Conservation (phyloP, 2,329 filamentous ascomycete species). For the Setomelanomma holmii region DNA sequence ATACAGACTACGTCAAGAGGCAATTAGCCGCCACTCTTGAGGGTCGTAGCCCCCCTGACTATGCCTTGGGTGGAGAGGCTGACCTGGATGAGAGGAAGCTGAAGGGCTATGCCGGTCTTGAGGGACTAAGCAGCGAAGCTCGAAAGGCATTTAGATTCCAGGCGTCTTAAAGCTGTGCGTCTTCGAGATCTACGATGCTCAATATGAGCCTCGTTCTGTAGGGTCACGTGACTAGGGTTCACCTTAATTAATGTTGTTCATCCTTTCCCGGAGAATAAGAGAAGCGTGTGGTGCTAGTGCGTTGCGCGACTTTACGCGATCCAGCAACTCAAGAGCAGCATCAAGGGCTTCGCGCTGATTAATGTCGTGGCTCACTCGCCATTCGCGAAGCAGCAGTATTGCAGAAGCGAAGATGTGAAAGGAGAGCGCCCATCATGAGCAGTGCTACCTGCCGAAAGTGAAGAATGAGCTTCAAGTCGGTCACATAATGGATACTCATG, state of each 20-base stretch:
- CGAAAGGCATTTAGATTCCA: slow-evolving; percentile 3
- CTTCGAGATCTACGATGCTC: too few species aligned
- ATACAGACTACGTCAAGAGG: slow-evolving; percentile 5
- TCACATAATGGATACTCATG: not conserved
- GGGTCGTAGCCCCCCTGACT: slow-evolving; percentile 5
- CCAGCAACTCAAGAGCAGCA: not conserved
- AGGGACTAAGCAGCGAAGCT: slow-evolving; percentile 3
- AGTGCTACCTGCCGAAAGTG: not conserved
- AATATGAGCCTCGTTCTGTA: too few species aligned
- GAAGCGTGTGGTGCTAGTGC: not conserved
- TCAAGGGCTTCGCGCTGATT: not conserved
- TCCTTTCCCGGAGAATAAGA: not conserved
- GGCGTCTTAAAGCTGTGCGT: not conserved
- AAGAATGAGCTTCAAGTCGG: not conserved
- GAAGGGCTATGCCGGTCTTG: slow-evolving; percentile 5
- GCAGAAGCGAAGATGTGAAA: not conserved
- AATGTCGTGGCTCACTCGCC: not conserved
- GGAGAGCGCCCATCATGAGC: slow-evolving; percentile 6
- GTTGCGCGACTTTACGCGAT: not conserved
- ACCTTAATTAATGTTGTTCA: not conserved
- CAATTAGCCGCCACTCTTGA: slow-evolving; percentile 5
- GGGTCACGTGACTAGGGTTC: too few species aligned
- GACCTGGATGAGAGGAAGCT: slow-evolving; percentile 5
- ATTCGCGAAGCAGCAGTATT: not conserved
- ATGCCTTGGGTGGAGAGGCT: not conserved